Conservation (phyloP, 225 moss, liverwort and hornwort species). For the Physcomitrium patens region DNA sequence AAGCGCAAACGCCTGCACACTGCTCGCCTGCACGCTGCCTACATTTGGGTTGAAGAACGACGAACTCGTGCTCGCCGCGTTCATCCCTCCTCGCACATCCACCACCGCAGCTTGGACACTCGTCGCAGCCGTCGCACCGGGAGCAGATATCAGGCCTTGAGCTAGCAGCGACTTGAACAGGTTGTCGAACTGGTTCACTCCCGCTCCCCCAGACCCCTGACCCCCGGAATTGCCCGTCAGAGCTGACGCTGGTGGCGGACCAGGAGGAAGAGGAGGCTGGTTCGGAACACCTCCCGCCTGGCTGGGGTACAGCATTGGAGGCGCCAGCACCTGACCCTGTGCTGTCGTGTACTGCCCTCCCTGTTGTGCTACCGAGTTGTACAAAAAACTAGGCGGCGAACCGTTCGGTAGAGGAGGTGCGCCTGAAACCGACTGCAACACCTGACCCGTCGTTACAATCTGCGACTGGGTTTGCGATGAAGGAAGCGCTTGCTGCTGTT, state of each 20-base stretch:
- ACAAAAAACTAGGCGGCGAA: conserved; percentile 61
- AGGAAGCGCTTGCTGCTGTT: conserved; percentile 40
- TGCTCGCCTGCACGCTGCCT: conserved; percentile 54
- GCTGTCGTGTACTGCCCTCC: conserved; percentile 56
- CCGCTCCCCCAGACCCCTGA: conserved; percentile 33
- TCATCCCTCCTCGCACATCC: conserved; percentile 40
- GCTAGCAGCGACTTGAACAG: conserved; percentile 87
- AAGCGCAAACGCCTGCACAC: conserved; percentile 57
- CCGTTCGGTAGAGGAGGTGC: conserved; percentile 75
- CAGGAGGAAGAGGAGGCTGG: conserved; percentile 91
- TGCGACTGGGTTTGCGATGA: conserved; percentile 44
- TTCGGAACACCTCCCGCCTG: conserved; percentile 7
- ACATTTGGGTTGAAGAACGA: conserved; percentile 48
- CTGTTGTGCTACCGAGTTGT: conserved; percentile 55
- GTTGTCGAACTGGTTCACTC: conserved; percentile 56
- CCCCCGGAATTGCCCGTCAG: conserved; percentile 46
- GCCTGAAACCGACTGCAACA: conserved; percentile 54
- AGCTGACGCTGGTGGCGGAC: conserved; percentile 81
- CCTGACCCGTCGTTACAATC: conserved; percentile 48
- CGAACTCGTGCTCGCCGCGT: conserved; percentile 38
- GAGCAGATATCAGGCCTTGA: conserved; percentile 80
- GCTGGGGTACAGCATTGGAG: conserved; percentile 2
- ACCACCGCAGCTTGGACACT: conserved; percentile 33
- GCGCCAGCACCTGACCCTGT: conserved; percentile 35
- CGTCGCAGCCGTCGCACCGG: conserved; percentile 46